phyloP scores from a whole-genome alignment of 495 filamentous ascomycete species.

The Beverwykella pulmonaria region DNA sequence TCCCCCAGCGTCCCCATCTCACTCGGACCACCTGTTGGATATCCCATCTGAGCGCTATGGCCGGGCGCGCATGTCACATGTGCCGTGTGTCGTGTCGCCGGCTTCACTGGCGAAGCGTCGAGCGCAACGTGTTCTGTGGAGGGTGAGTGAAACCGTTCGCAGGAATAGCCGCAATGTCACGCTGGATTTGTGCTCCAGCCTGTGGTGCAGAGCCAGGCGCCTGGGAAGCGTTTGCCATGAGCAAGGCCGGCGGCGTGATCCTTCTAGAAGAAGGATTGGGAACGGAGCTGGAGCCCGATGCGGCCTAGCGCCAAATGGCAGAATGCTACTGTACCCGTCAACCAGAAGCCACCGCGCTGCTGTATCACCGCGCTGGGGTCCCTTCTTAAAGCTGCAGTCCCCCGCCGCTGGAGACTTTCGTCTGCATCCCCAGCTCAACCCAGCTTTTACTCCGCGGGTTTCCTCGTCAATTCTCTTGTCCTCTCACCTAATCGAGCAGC shows the following conservation, averaged over 20 bases:
- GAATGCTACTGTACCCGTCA: conserved; percentile 39
- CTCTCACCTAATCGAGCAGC: neutral
- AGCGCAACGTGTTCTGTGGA: neutral
- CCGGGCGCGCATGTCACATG: neutral
- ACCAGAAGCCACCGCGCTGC: conserved; percentile 35
- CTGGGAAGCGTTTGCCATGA: conserved; percentile 5
- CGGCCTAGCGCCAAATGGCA: conserved; percentile 7
- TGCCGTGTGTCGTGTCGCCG: neutral
- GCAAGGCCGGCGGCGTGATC: conserved; percentile 22
- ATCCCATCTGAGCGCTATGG: neutral
- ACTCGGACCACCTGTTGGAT: conserved; percentile 34
- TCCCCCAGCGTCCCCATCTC: conserved; percentile 24
- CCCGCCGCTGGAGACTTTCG: conserved; percentile 9
- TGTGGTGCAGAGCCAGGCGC: conserved; percentile 5
- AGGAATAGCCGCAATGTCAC: neutral
- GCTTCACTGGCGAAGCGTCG: neutral
- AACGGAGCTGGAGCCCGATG: conserved; percentile 27
- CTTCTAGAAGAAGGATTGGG: conserved; percentile 28
- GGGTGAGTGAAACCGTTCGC: neutral
- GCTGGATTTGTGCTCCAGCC: neutral
- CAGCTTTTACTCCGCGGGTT: conserved; percentile 13
- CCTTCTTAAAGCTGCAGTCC: conserved; percentile 18
- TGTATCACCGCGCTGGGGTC: conserved; percentile 35
- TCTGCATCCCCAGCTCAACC: conserved; percentile 26
- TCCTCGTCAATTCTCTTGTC: conserved; percentile 17